phyloP scores from a whole-genome alignment of 2,329 filamentous ascomycete species.

The Lasiodiplodia sp. region DNA sequence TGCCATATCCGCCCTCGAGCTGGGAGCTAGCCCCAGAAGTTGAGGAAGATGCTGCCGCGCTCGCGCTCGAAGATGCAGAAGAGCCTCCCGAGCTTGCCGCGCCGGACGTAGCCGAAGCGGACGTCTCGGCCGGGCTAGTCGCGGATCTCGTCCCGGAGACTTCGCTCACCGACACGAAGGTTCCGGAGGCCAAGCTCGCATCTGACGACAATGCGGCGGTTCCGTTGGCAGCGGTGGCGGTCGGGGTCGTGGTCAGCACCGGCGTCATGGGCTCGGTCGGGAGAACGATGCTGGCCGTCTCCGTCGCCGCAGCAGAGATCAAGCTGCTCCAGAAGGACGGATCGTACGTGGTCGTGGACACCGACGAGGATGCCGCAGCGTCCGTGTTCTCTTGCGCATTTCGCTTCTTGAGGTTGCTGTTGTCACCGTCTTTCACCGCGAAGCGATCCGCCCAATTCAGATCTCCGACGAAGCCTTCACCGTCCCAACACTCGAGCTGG shows the following conservation, averaged over 20 bases:
- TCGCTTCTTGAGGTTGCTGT: not conserved
- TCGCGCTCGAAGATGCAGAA: not conserved
- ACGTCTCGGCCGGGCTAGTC: not conserved
- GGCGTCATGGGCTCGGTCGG: not conserved
- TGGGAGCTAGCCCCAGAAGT: not conserved
- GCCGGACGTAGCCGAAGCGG: not conserved
- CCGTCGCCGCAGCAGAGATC: not conserved
- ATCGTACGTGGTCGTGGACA: not conserved
- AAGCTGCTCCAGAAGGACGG: conserved; percentile 20
- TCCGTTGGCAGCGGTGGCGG: not conserved
- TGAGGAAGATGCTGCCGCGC: not conserved
- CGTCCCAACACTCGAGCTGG: conserved; percentile 12
- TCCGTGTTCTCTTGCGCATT: not conserved
- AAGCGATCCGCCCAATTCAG: conserved; percentile 2
- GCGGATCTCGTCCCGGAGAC: conserved; percentile 6
- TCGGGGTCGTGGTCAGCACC: not conserved
- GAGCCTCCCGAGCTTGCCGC: conserved; percentile 8
- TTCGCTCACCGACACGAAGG: conserved; percentile 5
- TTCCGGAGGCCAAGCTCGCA: not conserved
- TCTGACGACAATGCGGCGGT: not conserved
- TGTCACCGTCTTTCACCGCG: not conserved
- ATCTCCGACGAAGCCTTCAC: not conserved
- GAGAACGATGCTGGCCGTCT: not conserved
- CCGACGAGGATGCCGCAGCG: not conserved
- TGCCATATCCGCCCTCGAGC: not conserved